Conservation (phyloP, 2,329 filamentous ascomycete genomes). For the Penicillium sp. region DNA sequence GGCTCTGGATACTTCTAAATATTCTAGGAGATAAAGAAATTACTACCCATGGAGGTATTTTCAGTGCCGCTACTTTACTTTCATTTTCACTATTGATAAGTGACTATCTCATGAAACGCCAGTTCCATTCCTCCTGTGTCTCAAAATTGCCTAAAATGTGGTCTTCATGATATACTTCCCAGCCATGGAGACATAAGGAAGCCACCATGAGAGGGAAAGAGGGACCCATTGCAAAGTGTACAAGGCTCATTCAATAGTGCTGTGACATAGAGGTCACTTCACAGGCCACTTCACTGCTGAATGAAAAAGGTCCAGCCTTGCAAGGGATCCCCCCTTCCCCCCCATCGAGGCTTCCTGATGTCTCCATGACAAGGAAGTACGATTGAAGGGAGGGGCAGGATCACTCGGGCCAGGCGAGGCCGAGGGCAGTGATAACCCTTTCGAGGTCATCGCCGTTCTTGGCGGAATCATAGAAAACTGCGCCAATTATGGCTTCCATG, state of each 20-base stretch:
- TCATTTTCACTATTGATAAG: constrained; percentile 4
- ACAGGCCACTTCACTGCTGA: constrained; percentile 4
- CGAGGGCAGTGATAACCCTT: constrained; percentile 1
- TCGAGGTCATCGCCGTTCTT: neutral
- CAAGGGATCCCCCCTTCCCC: neutral
- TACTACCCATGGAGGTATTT: neutral
- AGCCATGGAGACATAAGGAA: neutral
- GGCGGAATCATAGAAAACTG: neutral
- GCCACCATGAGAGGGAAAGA: neutral
- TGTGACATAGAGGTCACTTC: neutral
- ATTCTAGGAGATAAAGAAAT: no score
- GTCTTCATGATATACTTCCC: neutral
- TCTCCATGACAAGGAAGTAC: neutral
- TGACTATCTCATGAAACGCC: constrained; percentile 2
- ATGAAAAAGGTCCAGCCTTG: constrained; percentile 3
- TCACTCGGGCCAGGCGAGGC: constrained; percentile 1
- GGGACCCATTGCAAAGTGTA: neutral
- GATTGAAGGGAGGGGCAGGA: neutral
- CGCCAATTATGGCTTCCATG: constrained; percentile 1
- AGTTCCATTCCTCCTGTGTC: neutral
- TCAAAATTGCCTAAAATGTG: neutral
- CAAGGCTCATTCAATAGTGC: constrained; percentile 4
- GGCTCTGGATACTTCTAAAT: no score
- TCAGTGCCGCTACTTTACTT: neutral
- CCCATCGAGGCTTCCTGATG: constrained; percentile 1